phyloP scores from a whole-genome alignment of 306 rosid species.

The Carpinus fangiana region DNA sequence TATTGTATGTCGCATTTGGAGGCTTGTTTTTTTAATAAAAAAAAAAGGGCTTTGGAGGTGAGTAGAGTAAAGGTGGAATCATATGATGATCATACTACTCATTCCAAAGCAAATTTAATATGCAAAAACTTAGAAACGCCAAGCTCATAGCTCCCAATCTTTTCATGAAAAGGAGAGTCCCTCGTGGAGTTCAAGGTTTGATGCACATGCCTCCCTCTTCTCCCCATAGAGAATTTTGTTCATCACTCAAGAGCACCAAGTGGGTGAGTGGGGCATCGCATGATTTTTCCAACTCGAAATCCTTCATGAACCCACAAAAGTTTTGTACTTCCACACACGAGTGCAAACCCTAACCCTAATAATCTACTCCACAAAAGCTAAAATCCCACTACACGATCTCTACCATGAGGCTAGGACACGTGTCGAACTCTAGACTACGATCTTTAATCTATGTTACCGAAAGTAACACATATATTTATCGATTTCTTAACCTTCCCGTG shows the following conservation, averaged over 20 bases:
- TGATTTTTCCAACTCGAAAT: slow-evolving; percentile 44
- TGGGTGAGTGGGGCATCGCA: slow-evolving; percentile 44
- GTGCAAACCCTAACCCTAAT: slow-evolving; percentile 26
- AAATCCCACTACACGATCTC: slow-evolving; percentile 24
- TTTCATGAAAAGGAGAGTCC: slow-evolving; percentile 70
- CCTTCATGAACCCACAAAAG: slow-evolving; percentile 32
- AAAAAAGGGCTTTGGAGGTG: neutral
- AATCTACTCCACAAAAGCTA: slow-evolving; percentile 12
- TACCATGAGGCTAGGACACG: slow-evolving; percentile 31
- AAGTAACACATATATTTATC: slow-evolving; percentile 19
- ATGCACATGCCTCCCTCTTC: slow-evolving; percentile 69
- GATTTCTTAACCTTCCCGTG: no score
- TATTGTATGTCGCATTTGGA: slow-evolving; percentile 44
- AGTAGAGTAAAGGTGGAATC: slow-evolving; percentile 42
- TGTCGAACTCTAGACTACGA: slow-evolving; percentile 17
- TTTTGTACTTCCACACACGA: slow-evolving; percentile 38
- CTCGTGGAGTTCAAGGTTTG: slow-evolving; percentile 53
- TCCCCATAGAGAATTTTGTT: slow-evolving; percentile 35
- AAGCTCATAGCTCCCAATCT: slow-evolving; percentile 52
- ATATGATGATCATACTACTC: slow-evolving; percentile 41
- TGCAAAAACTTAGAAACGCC: slow-evolving; percentile 46
- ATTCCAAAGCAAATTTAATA: slow-evolving; percentile 30
- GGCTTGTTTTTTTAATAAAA: neutral
- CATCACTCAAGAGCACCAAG: slow-evolving; percentile 34
- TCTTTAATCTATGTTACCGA: slow-evolving; percentile 24